Percentiles rank a stretch among this genome's conserved stretches.
Evolutionary conservation across 768 basidiomycete genomes (phyloP).

Genomic region (Vararia minispora): DNA sequence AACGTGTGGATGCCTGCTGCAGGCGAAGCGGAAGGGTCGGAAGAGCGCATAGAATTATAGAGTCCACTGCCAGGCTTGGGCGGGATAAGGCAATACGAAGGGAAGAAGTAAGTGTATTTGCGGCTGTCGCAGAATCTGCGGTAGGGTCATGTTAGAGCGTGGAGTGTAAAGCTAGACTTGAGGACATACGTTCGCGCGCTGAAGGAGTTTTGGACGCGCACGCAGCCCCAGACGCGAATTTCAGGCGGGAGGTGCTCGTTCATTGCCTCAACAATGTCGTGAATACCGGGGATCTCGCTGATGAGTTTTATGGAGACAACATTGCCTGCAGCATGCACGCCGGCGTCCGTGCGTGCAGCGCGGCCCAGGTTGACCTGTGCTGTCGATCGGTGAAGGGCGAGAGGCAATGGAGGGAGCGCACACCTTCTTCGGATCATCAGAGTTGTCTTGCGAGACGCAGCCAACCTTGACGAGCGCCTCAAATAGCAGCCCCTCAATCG

Average conservation of each 20-base stretch:
- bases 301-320: slow-evolving; percentile 90
- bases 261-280: slow-evolving; percentile 58
- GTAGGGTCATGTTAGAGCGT: background rate
- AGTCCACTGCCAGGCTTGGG: slow-evolving; percentile 71
- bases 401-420: background rate
- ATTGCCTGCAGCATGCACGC: slow-evolving; percentile 95
- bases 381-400: background rate
- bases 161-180: background rate
- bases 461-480: slow-evolving; percentile 81
- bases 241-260: slow-evolving; percentile 87
- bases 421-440: slow-evolving; percentile 83
- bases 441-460: slow-evolving; percentile 91
- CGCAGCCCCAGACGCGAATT: slow-evolving; percentile 87
- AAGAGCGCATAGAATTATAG: slow-evolving; percentile 29
- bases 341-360: slow-evolving; percentile 93
- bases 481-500: slow-evolving; percentile 88
- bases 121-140: slow-evolving; percentile 83
- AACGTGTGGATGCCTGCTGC: slow-evolving; percentile 38
- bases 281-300: slow-evolving; percentile 55
- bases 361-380: slow-evolving; percentile 72
- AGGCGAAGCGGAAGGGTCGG: slow-evolving; percentile 10
- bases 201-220: slow-evolving; percentile 72
- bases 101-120: slow-evolving; percentile 96
- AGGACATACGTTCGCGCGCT: slow-evolving; percentile 56
- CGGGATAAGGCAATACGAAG: slow-evolving; percentile 85